phyloP scores from a whole-genome alignment of 106 monocot genomes.

The Dendrobium chrysotoxum region DNA sequence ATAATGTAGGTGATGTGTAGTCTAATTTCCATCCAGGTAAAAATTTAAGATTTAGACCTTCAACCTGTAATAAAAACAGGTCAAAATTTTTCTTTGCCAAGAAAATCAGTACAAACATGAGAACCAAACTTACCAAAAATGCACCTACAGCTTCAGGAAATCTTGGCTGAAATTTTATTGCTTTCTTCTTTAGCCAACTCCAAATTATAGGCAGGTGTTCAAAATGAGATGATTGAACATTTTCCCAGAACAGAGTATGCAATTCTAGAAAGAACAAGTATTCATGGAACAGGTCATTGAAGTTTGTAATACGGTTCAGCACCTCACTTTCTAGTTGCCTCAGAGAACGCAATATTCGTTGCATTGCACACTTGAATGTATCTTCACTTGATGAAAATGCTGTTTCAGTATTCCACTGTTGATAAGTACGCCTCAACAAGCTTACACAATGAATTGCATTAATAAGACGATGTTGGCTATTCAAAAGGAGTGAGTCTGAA shows the following conservation, averaged over 20 bases:
- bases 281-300: slow-evolving; percentile 21
- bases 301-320: slow-evolving; percentile 40
- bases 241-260: slow-evolving; percentile 70
- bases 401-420: slow-evolving; percentile 69
- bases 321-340: slow-evolving; percentile 63
- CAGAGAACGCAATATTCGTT: slow-evolving; percentile 33
- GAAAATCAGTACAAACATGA: neutral
- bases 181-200: slow-evolving; percentile 57
- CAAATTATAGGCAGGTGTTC: slow-evolving; percentile 44
- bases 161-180: slow-evolving; percentile 35
- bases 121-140: slow-evolving; percentile 41
- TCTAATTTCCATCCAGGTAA: slow-evolving; percentile 22
- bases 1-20: slow-evolving; percentile 41
- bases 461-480: slow-evolving; percentile 16
- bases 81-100: neutral
- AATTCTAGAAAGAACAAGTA: slow-evolving; percentile 58
- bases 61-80: slow-evolving; percentile 25
- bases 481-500: slow-evolving; percentile 11
- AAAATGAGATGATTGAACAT: slow-evolving; percentile 21
- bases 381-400: slow-evolving; percentile 5
- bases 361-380: slow-evolving; percentile 10
- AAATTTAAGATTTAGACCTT: slow-evolving; percentile 23
- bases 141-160: slow-evolving; percentile 35
- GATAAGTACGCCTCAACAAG: slow-evolving; percentile 46
- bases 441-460: slow-evolving; percentile 39